Conservation (phyloP, 2,329 filamentous ascomycete species). For the Aspergillus chevalieri region DNA sequence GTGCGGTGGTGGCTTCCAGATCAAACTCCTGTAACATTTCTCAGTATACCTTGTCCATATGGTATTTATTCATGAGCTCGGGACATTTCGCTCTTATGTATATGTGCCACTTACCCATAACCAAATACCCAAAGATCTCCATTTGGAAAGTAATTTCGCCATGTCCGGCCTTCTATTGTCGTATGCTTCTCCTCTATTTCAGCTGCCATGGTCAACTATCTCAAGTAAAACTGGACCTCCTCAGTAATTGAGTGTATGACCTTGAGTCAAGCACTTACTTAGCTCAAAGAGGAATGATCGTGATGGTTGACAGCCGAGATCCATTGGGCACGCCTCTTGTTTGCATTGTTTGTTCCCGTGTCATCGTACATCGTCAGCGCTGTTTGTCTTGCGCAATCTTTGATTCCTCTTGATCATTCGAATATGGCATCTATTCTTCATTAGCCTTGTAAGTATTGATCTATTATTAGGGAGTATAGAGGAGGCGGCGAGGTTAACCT, state of each 20-base stretch:
- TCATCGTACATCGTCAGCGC: too few relatives aligned
- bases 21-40: slow-evolving; percentile 63
- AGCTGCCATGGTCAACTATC: background rate
- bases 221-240: background rate
- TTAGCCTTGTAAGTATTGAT: too few relatives aligned
- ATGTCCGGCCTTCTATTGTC: slow-evolving; percentile 27
- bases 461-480: too few relatives aligned
- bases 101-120: slow-evolving; percentile 64
- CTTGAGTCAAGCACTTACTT: too few relatives aligned
- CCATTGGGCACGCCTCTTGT: slow-evolving; percentile 1
- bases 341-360: slow-evolving; percentile 7
- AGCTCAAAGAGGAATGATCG: too few relatives aligned
- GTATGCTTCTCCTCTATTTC: slow-evolving; percentile 8
- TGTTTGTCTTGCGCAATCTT: too few relatives aligned
- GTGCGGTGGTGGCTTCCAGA: slow-evolving; percentile 96
- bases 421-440: too few relatives aligned
- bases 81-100: background rate
- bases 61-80: too few relatives aligned
- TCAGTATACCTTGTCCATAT: background rate
- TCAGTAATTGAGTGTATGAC: background rate
- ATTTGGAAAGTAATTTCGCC: slow-evolving; percentile 38
- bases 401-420: too few relatives aligned
- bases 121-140: slow-evolving; percentile 93
- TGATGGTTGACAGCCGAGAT: background rate
- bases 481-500: too few relatives aligned